phyloP scores from a whole-genome alignment of 2,329 filamentous ascomycete genomes.

The Sporothrix pseudoabietina region DNA sequence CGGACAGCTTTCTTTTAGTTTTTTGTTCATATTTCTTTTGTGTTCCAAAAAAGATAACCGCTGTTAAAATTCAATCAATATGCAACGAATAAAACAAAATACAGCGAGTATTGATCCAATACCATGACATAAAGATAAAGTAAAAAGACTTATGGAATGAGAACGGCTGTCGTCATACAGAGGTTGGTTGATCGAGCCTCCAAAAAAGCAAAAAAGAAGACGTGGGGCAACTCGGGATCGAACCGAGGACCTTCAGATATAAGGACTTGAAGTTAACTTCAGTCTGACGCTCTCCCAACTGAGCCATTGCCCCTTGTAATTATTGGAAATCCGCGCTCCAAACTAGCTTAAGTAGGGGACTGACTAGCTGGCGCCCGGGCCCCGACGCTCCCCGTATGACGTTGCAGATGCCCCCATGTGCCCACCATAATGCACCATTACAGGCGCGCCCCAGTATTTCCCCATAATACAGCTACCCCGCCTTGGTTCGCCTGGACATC shows the following conservation, averaged over 20 bases:
- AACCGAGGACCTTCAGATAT: conserved; percentile 32
- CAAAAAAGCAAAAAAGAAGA: not conserved
- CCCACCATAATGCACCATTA: not conserved
- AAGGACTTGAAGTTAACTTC: conserved; percentile 14
- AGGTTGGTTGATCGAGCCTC: too few relatives aligned
- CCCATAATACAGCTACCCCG: conserved; percentile 3
- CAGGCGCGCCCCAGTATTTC: not conserved
- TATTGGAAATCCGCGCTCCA: not conserved
- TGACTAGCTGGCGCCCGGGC: not conserved
- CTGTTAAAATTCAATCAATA: too few relatives aligned
- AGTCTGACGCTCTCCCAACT: conserved; percentile 28
- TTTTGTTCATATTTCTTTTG: too few relatives aligned
- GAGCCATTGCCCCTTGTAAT: conserved; percentile 28
- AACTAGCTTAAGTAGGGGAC: not conserved
- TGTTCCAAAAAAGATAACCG: too few relatives aligned
- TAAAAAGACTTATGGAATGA: too few relatives aligned
- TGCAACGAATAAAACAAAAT: too few relatives aligned
- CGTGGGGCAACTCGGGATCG: conserved; percentile 31
- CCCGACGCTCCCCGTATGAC: conserved; percentile 7
- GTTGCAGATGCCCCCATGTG: not conserved
- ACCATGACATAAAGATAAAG: too few relatives aligned
- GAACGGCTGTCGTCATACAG: too few relatives aligned
- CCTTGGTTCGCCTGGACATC: not conserved
- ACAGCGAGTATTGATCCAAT: too few relatives aligned
- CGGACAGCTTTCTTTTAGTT: too few relatives aligned